Evolutionary conservation across 2,329 filamentous ascomycete genomes (phyloP).

Genomic region (Kalmusia sp.): DNA sequence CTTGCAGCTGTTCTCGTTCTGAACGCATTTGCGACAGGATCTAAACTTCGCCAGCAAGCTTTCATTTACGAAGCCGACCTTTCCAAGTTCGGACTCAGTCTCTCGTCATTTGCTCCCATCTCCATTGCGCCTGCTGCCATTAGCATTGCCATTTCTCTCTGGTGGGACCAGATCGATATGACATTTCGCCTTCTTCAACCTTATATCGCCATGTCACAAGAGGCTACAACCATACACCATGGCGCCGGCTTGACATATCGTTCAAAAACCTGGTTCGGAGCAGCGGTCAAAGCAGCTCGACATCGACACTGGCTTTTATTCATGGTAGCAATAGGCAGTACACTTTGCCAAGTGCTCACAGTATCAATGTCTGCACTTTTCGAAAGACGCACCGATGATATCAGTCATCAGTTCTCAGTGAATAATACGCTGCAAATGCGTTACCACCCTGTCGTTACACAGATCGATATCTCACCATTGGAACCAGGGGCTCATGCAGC

Average conservation of each 20-base stretch:
- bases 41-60: constrained; percentile 23
- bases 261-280: constrained; percentile 24
- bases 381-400: constrained; percentile 14
- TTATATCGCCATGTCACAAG: constrained; percentile 26
- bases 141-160: constrained; percentile 23
- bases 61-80: constrained; percentile 26
- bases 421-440: constrained; percentile 16
- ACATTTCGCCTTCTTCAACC: constrained; percentile 27
- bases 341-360: constrained; percentile 22
- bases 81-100: constrained; percentile 16
- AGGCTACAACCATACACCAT: constrained; percentile 10
- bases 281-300: constrained; percentile 19
- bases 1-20: constrained; percentile 16
- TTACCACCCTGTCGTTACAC: constrained; percentile 12
- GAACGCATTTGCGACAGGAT: constrained; percentile 16
- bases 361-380: constrained; percentile 31
- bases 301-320: constrained; percentile 22
- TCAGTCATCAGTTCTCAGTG: not conserved
- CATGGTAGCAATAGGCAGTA: constrained; percentile 17
- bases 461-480: not conserved
- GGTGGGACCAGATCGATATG: constrained; percentile 30
- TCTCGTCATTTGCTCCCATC: constrained; percentile 26
- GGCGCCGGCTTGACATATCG: constrained; percentile 24
- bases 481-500: no score
- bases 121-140: constrained; percentile 29